A percentile compares a stretch with the other conserved stretches of the same genome.
These are phyloP conservation scores for Gossypium mustelinum DNA, from an alignment of 345 rosid genomes.

Conservation along the genomic window DNA sequence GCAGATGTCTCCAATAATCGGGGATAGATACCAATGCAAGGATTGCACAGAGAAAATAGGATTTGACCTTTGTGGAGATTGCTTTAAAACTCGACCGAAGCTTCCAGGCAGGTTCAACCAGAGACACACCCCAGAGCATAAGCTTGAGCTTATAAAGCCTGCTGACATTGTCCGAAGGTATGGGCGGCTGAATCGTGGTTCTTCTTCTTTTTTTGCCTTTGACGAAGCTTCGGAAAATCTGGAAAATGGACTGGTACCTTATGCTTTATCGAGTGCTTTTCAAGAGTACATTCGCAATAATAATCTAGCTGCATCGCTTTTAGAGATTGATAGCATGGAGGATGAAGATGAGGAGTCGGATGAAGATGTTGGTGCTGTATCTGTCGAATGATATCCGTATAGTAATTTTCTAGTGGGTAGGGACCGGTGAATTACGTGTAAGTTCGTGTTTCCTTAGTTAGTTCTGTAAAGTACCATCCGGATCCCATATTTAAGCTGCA, in stretches of 20 bases:
- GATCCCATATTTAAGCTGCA: too few species aligned
- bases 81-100: constrained; percentile 53
- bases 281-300: constrained; percentile 12
- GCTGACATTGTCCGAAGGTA: background rate
- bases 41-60: constrained; percentile 64
- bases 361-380: background rate
- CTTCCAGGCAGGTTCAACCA: constrained; percentile 87
- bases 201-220: background rate
- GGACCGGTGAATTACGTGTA: background rate
- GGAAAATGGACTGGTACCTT: constrained; percentile 18
- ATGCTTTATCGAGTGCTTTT: background rate
- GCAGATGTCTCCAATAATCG: constrained; percentile 69
- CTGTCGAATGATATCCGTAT: background rate
- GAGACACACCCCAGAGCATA: constrained; percentile 80
- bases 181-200: constrained; percentile 7
- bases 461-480: background rate
- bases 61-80: constrained; percentile 82
- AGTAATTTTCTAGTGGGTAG: background rate
- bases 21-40: constrained; percentile 65
- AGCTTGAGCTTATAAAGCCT: constrained; percentile 26
- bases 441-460: background rate
- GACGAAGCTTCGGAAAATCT: constrained; percentile 13
- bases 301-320: background rate
- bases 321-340: background rate
- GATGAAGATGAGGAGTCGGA: constrained; percentile 11